A percentile compares a stretch with the other conserved stretches of the same genome.
These are phyloP conservation scores for Candida saitoana DNA, from an alignment of 805 yeast species.

Conservation along the genomic window DNA sequence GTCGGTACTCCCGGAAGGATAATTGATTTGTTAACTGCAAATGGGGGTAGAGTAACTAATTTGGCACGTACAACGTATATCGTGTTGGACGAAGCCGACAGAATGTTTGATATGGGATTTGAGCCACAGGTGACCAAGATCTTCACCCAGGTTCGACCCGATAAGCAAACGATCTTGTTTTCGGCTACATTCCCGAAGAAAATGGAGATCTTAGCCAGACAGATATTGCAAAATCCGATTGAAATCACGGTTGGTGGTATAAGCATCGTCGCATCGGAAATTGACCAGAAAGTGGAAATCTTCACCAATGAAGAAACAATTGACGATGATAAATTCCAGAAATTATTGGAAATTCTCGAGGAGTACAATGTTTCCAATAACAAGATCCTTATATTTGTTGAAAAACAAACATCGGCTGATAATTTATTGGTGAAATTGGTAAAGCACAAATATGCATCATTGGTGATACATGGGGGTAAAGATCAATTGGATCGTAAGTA, in stretches of 20 bases:
- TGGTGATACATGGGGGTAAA: slow-evolving; percentile 87
- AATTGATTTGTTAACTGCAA: slow-evolving; percentile 82
- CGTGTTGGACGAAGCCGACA: slow-evolving; percentile 94
- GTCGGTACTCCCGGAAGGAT: slow-evolving; percentile 96
- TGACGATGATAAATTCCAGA: slow-evolving; percentile 50
- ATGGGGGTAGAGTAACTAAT: slow-evolving; percentile 70
- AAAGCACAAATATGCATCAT: slow-evolving; percentile 52
- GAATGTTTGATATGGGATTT: slow-evolving; percentile 96
- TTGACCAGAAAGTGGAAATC: slow-evolving; percentile 66
- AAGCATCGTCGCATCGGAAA: slow-evolving; percentile 76
- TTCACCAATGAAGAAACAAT: slow-evolving; percentile 41
- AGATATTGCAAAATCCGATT: slow-evolving; percentile 59
- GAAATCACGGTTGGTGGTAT: slow-evolving; percentile 78
- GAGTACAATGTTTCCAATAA: slow-evolving; percentile 34
- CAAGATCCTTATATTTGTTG: slow-evolving; percentile 77
- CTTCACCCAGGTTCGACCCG: slow-evolving; percentile 72
- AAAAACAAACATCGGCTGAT: slow-evolving; percentile 86
- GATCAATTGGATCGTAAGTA: slow-evolving; percentile 78
- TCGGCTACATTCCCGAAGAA: slow-evolving; percentile 90
- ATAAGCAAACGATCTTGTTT: slow-evolving; percentile 82
- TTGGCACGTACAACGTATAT: slow-evolving; percentile 68
- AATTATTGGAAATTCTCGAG: slow-evolving; percentile 54
- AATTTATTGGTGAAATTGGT: slow-evolving; percentile 51
- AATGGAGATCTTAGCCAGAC: slow-evolving; percentile 70
- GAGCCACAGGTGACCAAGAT: slow-evolving; percentile 92